Conservation (phyloP, 768 basidiomycete genomes). For the Kwoniella botswanensis region DNA sequence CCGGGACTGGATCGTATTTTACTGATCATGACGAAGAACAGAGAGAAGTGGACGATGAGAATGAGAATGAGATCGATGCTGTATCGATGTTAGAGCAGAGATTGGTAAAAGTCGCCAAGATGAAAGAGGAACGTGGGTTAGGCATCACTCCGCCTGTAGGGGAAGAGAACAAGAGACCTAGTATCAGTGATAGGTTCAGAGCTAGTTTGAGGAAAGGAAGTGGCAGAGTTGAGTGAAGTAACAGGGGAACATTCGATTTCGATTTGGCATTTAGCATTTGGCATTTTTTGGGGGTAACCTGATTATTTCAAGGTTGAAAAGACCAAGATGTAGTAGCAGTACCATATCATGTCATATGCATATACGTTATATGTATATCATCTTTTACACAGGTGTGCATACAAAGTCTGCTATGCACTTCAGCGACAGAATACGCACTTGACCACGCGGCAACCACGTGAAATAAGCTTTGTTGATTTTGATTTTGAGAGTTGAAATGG, state of each 20-base stretch:
- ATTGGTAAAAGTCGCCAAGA: slow-evolving; percentile 23
- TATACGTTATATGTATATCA: not conserved
- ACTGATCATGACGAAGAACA: not conserved
- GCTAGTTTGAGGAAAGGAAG: slow-evolving; percentile 26
- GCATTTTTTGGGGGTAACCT: no score
- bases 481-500: not conserved
- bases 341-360: not conserved
- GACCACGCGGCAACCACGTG: not conserved
- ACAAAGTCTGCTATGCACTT: not conserved
- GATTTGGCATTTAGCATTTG: not conserved
- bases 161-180: slow-evolving; percentile 20
- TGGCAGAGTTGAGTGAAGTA: not conserved
- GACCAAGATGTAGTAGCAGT: not conserved
- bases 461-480: not conserved
- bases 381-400: not conserved
- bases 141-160: not conserved
- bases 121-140: slow-evolving; percentile 18
- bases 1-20: not conserved
- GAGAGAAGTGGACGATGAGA: not conserved
- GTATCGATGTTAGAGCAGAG: slow-evolving; percentile 27
- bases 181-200: slow-evolving; percentile 28
- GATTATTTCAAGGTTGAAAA: no score
- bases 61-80: slow-evolving; percentile 21
- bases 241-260: not conserved
- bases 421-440: not conserved